Base-by-base conservation (phyloP, 2,329 filamentous ascomycete species). In the Fusarium staphyleae region DNA sequence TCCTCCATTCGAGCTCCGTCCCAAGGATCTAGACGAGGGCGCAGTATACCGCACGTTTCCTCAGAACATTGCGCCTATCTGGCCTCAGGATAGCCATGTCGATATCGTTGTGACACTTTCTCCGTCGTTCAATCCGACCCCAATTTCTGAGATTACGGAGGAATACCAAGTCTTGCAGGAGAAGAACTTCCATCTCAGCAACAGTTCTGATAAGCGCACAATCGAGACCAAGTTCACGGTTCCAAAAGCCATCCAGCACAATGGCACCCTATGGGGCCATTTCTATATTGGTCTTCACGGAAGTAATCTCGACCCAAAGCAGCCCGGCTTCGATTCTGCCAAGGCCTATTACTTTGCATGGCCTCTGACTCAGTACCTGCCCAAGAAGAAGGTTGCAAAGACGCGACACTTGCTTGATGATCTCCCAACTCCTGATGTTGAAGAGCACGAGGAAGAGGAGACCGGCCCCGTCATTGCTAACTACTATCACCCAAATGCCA, bases 401-500 rank as follows among this genome's bases (percentile, higher is more conserved):
- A 91, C 89, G 16, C 87, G 93, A 68, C 98, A 93, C 68, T 79
- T 99, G 48, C 80, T 99, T n/a, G 83, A 84, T 15, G 80, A 79
- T 52, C 74, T 68, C 18, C 70, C 70, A 5, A 68, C 68, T 18
- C 42, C 58, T 3, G 71, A 70, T 2, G 74, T 76, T 12, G 78
- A 81, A 6, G 78, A 81, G 33, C 77, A 81, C n/a, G 79, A 79
- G n/a, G 74, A 74, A 22, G 77, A 78, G 14, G 80, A 83, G 59
- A 77, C 82, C 49, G 87, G 87, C 1, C 87, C 90, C n/a, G 78
- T 87, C 46, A 85, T 96, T 58, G 86, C 84, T 37, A 96, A 87
- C 48, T 96, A 93, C 77, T 99, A 97, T 72, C 95, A 99, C 74
- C 90, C 95, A 6, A 99, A 99, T 74, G 88, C 96, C 65, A 96